Conservation (phyloP, 1,284 basidiomycete species). For the Leccinum ambiguum region DNA sequence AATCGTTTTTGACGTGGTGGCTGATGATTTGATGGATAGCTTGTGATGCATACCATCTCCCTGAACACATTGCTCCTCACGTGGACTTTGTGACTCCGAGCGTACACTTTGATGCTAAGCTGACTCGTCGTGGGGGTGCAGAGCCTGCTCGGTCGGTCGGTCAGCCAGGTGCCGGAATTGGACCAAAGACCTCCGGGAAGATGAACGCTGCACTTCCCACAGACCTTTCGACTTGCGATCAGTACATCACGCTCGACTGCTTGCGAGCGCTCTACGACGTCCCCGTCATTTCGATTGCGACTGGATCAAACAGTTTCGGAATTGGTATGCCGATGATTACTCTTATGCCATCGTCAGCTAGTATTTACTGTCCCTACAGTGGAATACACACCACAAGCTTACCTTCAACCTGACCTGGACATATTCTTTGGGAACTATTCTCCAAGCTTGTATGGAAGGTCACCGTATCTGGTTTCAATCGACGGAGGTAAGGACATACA, state of each 20-base stretch:
- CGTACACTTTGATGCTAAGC: conserved; percentile 28
- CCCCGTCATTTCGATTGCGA: conserved; percentile 26
- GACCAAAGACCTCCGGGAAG: conserved; percentile 27
- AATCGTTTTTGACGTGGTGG: conserved; percentile 12
- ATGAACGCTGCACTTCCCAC: conserved; percentile 6
- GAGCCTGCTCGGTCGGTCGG: conserved; percentile 13
- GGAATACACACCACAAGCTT: conserved; percentile 34
- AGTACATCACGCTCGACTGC: conserved; percentile 37
- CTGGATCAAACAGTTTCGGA: conserved; percentile 36
- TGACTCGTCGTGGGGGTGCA: conserved; percentile 16
- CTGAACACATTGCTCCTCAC: conserved; percentile 29
- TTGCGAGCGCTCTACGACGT: conserved; percentile 37
- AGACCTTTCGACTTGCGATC: conserved; percentile 33
- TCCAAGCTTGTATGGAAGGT: conserved; percentile 14
- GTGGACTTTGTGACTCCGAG: conserved; percentile 30
- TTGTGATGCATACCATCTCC: conserved; percentile 31
- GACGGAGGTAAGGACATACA: conserved; percentile 25
- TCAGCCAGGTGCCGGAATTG: conserved; percentile 13
- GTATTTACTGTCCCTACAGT: conserved; percentile 17
- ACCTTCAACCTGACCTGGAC: conserved; percentile 44
- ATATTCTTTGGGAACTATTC: conserved; percentile 41
- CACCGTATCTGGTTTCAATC: conserved; percentile 28
- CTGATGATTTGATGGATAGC: conserved; percentile 19
- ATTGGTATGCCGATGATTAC: conserved; percentile 22
- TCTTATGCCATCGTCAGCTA: neutral